Evolutionary conservation across 352 stramenopile species (phyloP), one percentile per base, ranked within the genome.

Genomic region (Pythium rhizo-oryzae): DNA sequence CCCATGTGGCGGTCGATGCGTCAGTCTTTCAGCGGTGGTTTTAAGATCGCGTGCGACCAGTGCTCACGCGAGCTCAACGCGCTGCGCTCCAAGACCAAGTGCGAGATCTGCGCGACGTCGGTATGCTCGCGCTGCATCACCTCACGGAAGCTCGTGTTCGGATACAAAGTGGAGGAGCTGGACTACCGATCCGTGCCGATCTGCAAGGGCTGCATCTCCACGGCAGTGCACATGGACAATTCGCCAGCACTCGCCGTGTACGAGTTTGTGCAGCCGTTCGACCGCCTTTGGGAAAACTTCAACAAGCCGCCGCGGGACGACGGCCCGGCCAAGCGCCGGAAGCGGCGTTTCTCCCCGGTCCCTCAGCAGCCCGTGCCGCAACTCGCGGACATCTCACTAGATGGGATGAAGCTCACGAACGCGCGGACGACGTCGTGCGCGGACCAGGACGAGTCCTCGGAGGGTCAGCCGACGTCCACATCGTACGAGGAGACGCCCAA

Each of bases 201-300:
- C 19, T 67, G 61, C 39, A 67, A 67, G 18, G 35, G 61, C 24
- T 67, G 61, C 37, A 61, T 67, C 25, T 46, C 61, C 7, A 54
- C 50, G 23, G 61, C 61, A 2, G 16, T 23, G 8, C 50, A 49
- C 28, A 54, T 61, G 39, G 52, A 61, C 24, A 67, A 61, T 13
- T 18, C 35, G 11, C 1, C 21, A 12, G 39, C 43, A 18, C 39
- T 67, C 2, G 61, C 50, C 2, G 39, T 67, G 8, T 67, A 67
- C 39, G 61, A 67, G 61, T 67, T 67, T 35, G 61, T 67, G 11
- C 50, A 60, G 24, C 61, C 50, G 61, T 61, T 61, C 19, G 61
- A 67, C 18, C 47, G 47, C 1, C 19, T 65, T 15, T 35, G 59
- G 12, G 28, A 53, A 16, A 37, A 44, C 28, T 58, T 58, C 24